Evolutionary conservation across 306 rosid species (phyloP).

Genomic region (Trifolium pratense): DNA sequence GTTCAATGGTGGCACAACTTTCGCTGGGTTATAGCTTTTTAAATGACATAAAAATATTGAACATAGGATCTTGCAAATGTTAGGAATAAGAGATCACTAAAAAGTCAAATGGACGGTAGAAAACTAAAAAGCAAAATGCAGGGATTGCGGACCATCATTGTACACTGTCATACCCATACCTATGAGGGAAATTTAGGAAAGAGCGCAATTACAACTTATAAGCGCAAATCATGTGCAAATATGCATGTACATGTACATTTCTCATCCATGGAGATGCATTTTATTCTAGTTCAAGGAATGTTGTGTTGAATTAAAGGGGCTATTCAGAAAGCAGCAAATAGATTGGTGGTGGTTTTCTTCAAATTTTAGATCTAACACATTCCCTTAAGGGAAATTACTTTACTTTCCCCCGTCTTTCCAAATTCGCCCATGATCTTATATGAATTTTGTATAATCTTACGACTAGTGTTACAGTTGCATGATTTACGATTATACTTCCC

Average conservation of each 20-base stretch:
- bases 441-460: too few relatives aligned
- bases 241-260: neutral
- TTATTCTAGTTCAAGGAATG: slow-evolving; percentile 18
- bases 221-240: neutral
- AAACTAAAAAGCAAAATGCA: neutral
- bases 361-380: too few relatives aligned
- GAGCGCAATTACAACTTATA: neutral
- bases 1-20: slow-evolving; percentile 11
- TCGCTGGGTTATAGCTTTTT: slow-evolving; percentile 16
- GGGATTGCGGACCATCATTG: neutral
- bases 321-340: neutral
- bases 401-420: slow-evolving; percentile 6
- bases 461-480: too few relatives aligned
- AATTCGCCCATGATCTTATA: slow-evolving; percentile 9
- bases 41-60: neutral
- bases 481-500: too few relatives aligned
- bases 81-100: neutral
- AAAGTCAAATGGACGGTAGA: neutral
- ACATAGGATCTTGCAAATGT: slow-evolving; percentile 11
- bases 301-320: neutral
- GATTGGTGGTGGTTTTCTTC: neutral
- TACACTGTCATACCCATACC: neutral
- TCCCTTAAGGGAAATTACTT: neutral
- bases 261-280: neutral
- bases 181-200: neutral